phyloP scores from a whole-genome alignment of 23 red algal species.

The Agarophyton chilense region DNA sequence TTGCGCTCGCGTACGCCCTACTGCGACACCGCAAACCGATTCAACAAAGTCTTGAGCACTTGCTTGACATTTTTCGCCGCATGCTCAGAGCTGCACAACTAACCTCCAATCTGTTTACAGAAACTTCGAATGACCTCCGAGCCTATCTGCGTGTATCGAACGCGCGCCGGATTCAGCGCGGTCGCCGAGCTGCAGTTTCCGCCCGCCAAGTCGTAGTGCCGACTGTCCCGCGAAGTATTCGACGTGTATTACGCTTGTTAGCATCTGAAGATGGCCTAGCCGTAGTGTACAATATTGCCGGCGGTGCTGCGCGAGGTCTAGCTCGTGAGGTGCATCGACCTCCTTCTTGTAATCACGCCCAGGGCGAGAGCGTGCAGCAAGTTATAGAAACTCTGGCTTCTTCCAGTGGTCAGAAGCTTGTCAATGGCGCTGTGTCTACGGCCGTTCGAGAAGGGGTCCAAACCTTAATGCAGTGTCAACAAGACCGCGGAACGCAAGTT shows the following conservation, averaged over 20 bases:
- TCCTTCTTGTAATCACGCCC: neutral
- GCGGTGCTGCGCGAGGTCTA: constrained; percentile 24
- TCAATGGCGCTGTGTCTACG: constrained; percentile 27
- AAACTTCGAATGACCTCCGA: constrained; percentile 25
- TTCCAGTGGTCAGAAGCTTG: constrained; percentile 15
- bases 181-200: neutral
- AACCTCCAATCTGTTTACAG: neutral
- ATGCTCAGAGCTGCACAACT: neutral
- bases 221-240: constrained; percentile 11
- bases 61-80: neutral
- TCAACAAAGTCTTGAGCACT: neutral
- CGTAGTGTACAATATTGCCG: constrained; percentile 21
- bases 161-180: neutral
- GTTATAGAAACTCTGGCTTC: constrained; percentile 33
- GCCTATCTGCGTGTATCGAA: constrained; percentile 7
- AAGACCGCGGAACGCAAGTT: neutral
- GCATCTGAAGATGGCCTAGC: constrained; percentile 32
- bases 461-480: neutral
- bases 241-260: constrained; percentile 25
- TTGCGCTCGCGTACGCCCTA: neutral
- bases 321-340: constrained; percentile 18
- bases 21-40: constrained; percentile 20
- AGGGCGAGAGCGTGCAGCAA: neutral
- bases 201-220: neutral
- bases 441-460: constrained; percentile 42